Conservation (phyloP, 176 grass and related monocot species). For the Oryza coarctata region DNA sequence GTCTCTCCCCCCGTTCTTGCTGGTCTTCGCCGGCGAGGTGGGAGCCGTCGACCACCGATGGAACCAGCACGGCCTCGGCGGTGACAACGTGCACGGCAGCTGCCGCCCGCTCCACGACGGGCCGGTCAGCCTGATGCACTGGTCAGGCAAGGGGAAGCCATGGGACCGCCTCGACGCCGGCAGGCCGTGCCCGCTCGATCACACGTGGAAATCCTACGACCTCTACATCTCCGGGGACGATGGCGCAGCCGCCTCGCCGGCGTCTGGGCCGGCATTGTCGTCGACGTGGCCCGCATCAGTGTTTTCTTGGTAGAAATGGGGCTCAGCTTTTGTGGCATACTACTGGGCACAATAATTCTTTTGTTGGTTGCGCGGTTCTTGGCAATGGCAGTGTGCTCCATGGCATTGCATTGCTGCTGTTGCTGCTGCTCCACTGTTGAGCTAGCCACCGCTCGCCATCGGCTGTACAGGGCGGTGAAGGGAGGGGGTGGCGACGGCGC, state of each 20-base stretch:
- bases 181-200: slow-evolving; percentile 63
- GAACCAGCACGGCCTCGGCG: slow-evolving; percentile 85
- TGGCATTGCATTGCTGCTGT: slow-evolving; percentile 24
- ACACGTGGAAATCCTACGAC: slow-evolving; percentile 64
- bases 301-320: slow-evolving; percentile 43
- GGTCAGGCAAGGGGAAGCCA: slow-evolving; percentile 79
- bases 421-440: neutral
- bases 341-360: slow-evolving; percentile 26
- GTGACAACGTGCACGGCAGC: slow-evolving; percentile 66
- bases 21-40: slow-evolving; percentile 80
- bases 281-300: slow-evolving; percentile 17
- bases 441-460: slow-evolving; percentile 2
- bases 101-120: slow-evolving; percentile 72
- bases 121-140: slow-evolving; percentile 79
- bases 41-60: slow-evolving; percentile 64
- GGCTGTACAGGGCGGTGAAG: slow-evolving; percentile 42
- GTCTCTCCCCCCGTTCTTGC: slow-evolving; percentile 63
- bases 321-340: neutral
- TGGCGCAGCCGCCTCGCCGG: slow-evolving; percentile 2
- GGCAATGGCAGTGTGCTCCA: slow-evolving; percentile 14
- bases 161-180: slow-evolving; percentile 79
- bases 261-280: slow-evolving; percentile 37
- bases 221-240: slow-evolving; percentile 43
- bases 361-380: slow-evolving; percentile 30
- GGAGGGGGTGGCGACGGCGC: neutral